Conservation (phyloP, 2,329 filamentous ascomycete genomes). For the Colletotrichum falcatum region DNA sequence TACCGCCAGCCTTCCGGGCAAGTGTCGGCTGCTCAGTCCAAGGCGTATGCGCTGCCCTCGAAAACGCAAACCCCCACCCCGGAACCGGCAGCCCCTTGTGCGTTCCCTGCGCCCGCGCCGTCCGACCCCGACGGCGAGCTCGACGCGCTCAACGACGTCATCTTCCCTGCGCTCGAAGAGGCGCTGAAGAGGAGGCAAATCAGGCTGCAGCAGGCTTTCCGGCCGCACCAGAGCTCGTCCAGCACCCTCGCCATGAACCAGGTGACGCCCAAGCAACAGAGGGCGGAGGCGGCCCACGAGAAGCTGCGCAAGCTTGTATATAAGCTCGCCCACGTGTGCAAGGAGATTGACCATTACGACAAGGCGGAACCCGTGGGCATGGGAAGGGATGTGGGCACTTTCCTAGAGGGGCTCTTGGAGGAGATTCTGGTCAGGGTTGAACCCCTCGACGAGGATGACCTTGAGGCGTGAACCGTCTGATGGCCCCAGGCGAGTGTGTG, state of each 20-base stretch:
- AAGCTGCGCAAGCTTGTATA: constrained; percentile 83
- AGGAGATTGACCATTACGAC: constrained; percentile 91
- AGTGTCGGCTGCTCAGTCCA: constrained; percentile 40
- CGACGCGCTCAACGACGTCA: constrained; percentile 89
- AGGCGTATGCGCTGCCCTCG: constrained; percentile 45
- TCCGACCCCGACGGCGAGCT: constrained; percentile 75
- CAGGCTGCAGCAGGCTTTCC: constrained; percentile 66
- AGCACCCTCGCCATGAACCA: constrained; percentile 53
- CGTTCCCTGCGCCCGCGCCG: constrained; percentile 69
- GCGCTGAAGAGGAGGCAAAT: constrained; percentile 84
- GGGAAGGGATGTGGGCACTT: constrained; percentile 89
- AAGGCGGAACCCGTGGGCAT: constrained; percentile 90
- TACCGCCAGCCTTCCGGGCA: constrained; percentile 41
- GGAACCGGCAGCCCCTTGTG: constrained; percentile 55
- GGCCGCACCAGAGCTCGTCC: constrained; percentile 49
- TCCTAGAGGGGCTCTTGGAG: constrained; percentile 91
- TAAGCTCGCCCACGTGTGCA: constrained; percentile 85
- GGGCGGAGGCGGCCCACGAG: constrained; percentile 80
- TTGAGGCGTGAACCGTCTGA: constrained; percentile 39
- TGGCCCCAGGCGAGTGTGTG: constrained; percentile 21
- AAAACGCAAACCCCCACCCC: constrained; percentile 50
- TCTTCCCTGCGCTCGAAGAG: constrained; percentile 92
- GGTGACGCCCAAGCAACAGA: constrained; percentile 73
- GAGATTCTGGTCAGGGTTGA: constrained; percentile 94
- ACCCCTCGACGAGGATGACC: constrained; percentile 80